Conservation (phyloP, 2,329 filamentous ascomycete genomes). For the Fusarium falciforme region DNA sequence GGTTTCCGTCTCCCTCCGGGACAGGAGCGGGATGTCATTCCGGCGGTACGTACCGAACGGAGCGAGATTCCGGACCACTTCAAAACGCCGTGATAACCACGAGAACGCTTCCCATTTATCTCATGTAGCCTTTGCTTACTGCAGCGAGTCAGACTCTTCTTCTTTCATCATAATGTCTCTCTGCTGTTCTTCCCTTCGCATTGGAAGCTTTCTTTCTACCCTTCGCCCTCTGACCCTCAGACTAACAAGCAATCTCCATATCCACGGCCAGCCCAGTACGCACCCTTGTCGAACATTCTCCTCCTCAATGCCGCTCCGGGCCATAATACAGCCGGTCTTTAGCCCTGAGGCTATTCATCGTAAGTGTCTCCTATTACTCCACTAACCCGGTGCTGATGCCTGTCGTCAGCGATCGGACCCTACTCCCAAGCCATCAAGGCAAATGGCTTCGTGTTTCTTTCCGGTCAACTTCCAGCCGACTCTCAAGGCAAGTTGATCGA, state of each 20-base stretch:
- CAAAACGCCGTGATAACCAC: neutral
- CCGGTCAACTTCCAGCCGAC: constrained; percentile 75
- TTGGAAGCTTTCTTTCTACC: neutral
- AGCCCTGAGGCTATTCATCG: constrained; percentile 15
- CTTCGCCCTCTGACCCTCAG: neutral
- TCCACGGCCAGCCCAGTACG: neutral
- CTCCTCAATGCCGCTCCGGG: neutral
- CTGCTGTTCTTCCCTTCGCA: neutral
- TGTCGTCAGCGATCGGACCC: constrained; percentile 15
- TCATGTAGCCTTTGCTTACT: too few relatives aligned
- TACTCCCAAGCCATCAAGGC: constrained; percentile 37
- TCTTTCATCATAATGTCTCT: neutral
- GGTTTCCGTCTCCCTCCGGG: neutral
- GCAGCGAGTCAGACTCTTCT: neutral
- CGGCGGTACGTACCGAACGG: constrained; percentile 8
- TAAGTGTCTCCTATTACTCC: neutral
- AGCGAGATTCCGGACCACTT: constrained; percentile 4
- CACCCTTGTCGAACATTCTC: neutral
- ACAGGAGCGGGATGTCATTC: constrained; percentile 6
- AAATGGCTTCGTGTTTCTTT: constrained; percentile 71
- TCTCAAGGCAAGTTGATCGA: constrained; percentile 66
- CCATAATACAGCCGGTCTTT: constrained; percentile 23
- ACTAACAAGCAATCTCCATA: neutral
- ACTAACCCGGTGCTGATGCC: rapidly evolving
- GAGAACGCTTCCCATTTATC: neutral